Conservation (phyloP, 148 eudicot genomes). For the Linanthus parryae region DNA sequence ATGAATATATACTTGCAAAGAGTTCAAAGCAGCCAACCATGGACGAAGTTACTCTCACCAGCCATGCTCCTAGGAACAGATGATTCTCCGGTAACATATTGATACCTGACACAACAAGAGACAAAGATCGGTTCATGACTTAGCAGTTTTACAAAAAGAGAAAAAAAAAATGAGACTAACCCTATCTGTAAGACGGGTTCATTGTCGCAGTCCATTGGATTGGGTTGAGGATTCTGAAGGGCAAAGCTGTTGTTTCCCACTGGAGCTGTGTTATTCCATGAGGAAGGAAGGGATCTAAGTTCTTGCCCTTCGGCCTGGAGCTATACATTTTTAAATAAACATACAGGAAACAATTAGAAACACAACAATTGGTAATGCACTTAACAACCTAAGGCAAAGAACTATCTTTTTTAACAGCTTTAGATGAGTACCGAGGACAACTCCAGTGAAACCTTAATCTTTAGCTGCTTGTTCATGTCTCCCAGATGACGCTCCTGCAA, state of each 20-base stretch:
- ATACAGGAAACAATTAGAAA: neutral
- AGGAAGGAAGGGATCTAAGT: slow-evolving; percentile 23
- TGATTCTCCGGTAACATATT: slow-evolving; percentile 31
- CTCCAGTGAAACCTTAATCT: slow-evolving; percentile 66
- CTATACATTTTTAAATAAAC: slow-evolving; percentile 19
- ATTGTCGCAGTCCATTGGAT: slow-evolving; percentile 37
- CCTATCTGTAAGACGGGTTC: slow-evolving; percentile 71
- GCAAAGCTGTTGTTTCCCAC: slow-evolving; percentile 30
- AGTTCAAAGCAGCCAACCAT: slow-evolving; percentile 41
- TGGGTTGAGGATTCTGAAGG: slow-evolving; percentile 27
- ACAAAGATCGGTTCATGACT: no score
- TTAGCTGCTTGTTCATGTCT: slow-evolving; percentile 83
- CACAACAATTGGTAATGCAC: neutral
- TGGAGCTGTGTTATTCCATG: slow-evolving; percentile 28
- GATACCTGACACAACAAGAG: slow-evolving; percentile 34
- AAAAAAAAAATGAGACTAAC: slow-evolving; percentile 28
- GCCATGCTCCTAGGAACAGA: slow-evolving; percentile 36
- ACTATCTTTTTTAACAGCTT: neutral
- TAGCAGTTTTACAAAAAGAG: no score
- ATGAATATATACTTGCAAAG: no score
- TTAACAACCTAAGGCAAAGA: neutral
- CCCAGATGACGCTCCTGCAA: slow-evolving; percentile 89
- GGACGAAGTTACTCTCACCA: slow-evolving; percentile 30
- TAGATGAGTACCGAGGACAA: slow-evolving; percentile 29
- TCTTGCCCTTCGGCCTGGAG: slow-evolving; percentile 50